Percentiles rank a stretch among this genome's conserved stretches.
phyloP scores from a whole-genome alignment of 345 rosid genomes.

The Eucalyptus albens region DNA sequence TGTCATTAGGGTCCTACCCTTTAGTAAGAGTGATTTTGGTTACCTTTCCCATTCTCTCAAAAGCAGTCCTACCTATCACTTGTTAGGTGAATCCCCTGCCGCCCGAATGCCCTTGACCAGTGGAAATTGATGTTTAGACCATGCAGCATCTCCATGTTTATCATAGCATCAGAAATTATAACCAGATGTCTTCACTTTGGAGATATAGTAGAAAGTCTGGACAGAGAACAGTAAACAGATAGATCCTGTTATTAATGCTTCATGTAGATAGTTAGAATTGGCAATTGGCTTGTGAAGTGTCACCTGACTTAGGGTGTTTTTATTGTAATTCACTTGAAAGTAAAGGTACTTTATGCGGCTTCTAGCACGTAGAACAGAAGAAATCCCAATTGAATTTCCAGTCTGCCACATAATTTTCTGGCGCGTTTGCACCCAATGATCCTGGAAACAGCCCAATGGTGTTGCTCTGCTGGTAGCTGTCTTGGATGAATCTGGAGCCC shows the following conservation, averaged over 20 bases:
- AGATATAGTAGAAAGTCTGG: neutral
- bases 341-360: neutral
- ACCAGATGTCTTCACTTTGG: neutral
- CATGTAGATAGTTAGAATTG: neutral
- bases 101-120: neutral
- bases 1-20: neutral
- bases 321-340: neutral
- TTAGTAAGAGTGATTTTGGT: neutral
- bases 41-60: neutral
- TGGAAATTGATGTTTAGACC: neutral
- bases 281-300: neutral
- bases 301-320: neutral
- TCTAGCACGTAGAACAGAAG: neutral
- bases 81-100: neutral
- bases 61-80: neutral
- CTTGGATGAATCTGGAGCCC: constrained; percentile 86
- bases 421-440: constrained; percentile 93
- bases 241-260: neutral
- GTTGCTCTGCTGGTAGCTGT: constrained; percentile 89
- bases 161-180: neutral
- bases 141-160: neutral
- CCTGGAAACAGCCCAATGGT: constrained; percentile 94
- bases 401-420: neutral
- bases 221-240: neutral
- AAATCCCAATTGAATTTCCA: neutral